Conservation (phyloP, 176 grass and related monocot genomes). For the Pontederia crassipes region DNA sequence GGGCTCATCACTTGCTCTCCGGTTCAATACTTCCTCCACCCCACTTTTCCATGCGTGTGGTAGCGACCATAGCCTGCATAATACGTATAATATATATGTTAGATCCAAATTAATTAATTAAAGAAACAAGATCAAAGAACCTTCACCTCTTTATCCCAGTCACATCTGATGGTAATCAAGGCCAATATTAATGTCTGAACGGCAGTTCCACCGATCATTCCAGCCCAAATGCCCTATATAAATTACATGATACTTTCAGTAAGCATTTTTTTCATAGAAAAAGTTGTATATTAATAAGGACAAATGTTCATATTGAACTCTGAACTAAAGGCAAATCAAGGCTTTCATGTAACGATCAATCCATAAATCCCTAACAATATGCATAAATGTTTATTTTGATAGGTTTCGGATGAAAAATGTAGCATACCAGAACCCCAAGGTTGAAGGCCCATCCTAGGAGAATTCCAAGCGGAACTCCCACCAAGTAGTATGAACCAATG, state of each 20-base stretch:
- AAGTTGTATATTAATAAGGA: too few relatives aligned
- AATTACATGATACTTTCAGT: background rate
- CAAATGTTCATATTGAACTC: too few relatives aligned
- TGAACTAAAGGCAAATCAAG: too few relatives aligned
- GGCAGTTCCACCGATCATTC: conserved; percentile 11
- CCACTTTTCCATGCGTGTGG: background rate
- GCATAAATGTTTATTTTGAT: background rate
- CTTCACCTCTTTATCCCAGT: conserved; percentile 8
- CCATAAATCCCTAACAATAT: background rate
- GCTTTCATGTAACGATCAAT: background rate
- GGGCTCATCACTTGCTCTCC: background rate
- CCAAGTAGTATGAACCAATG: background rate
- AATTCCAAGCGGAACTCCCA: background rate
- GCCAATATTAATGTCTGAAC: conserved; percentile 9
- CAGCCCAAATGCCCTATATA: conserved; percentile 3
- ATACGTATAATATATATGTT: background rate
- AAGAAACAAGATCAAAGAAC: background rate
- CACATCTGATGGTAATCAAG: background rate
- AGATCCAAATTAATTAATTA: background rate
- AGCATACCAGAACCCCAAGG: background rate
- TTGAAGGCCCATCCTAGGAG: background rate
- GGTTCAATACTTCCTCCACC: background rate
- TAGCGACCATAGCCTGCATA: too few relatives aligned
- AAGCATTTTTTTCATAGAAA: too few relatives aligned
- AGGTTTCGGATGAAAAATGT: too few relatives aligned